Conservation (phyloP, 176 grass and related monocot genomes). For the Bothriochloa decipiens region DNA sequence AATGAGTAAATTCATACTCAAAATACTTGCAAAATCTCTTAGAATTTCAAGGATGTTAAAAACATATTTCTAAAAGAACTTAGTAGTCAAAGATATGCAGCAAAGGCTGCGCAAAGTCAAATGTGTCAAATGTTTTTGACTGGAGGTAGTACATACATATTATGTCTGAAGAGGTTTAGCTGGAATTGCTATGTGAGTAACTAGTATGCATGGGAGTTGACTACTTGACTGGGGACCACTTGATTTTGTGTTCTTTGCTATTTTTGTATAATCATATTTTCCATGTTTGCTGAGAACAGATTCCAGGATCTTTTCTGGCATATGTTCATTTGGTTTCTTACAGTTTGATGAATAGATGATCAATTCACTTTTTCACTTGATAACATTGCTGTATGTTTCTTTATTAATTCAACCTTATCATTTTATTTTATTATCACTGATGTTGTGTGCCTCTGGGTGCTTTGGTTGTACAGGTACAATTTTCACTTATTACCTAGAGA, state of each 20-base stretch:
- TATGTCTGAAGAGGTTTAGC: neutral
- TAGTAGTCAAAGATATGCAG: neutral
- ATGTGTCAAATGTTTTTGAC: neutral
- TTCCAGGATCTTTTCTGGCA: slow-evolving; percentile 14
- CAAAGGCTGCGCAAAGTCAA: neutral
- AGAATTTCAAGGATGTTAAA: neutral
- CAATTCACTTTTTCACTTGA: slow-evolving; percentile 16
- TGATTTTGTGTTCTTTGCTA: neutral
- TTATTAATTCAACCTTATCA: neutral
- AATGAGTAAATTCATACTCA: neutral
- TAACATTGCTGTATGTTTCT: neutral
- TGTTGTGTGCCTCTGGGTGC: slow-evolving; percentile 8
- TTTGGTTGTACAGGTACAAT: slow-evolving; percentile 75
- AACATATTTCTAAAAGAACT: neutral
- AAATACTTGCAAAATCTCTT: neutral
- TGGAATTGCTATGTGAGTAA: neutral
- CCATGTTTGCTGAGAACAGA: neutral
- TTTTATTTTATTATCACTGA: slow-evolving; percentile 27
- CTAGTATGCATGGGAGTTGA: slow-evolving; percentile 15
- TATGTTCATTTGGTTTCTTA: slow-evolving; percentile 19
- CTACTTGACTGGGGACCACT: neutral
- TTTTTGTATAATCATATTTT: slow-evolving; percentile 7
- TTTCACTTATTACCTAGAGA: slow-evolving; percentile 97
- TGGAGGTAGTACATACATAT: neutral
- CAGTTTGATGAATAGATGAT: neutral